Evolutionary conservation across 768 basidiomycete species (phyloP), one percentile per base, ranked within the genome.

Genomic region (Tremella fuciformis): DNA sequence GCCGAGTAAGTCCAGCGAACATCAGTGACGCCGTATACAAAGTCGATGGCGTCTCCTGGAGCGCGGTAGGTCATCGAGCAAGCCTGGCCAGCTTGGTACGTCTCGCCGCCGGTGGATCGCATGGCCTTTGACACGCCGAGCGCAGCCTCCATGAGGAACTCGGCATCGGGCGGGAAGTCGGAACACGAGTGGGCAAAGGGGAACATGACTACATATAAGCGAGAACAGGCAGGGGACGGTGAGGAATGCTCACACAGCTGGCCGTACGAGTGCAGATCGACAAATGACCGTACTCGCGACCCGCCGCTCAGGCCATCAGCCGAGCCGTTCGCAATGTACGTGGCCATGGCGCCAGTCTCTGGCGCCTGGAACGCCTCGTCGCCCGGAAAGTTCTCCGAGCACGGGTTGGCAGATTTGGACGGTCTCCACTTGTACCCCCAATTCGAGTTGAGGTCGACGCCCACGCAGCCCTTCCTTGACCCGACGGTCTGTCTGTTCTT

Each of bases 381-480:
- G 13, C 90, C 90, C 0, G 88, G 86, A 67, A 85, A 91, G 81
- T 85, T 85, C 50, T 87, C 83, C 3, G 84, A 84, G 70, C 90
- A 92, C 0, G 86, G 82, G 39, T 55, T 63, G 51, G 55, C 49
- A 54, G 75, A 1, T 78, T 71, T 66, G 82, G 83, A 84, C 19
- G 67, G 57, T 19, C 64, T 53, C 78, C 88, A 89, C 76, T 88
- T 85, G 77, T 84, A 84, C 1, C 86, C 88, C 57, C 67, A 86
- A 82, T 89, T 88, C 39, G 87, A 79, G 72, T 90, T 89, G 82
- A 89, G 85, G 71, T 91, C 90, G 25, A 90, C 78, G 0, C 90
- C 81, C 21, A 29, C 38, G 63, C 78, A 62, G 52, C 57, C 59
- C 78, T 85, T 54, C 15, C 22, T 46, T 69, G 59, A 83, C 7